Percentiles rank a stretch among this genome's conserved stretches.
phyloP scores from a whole-genome alignment of 306 rosid genomes.

The Prunus fruticosa region DNA sequence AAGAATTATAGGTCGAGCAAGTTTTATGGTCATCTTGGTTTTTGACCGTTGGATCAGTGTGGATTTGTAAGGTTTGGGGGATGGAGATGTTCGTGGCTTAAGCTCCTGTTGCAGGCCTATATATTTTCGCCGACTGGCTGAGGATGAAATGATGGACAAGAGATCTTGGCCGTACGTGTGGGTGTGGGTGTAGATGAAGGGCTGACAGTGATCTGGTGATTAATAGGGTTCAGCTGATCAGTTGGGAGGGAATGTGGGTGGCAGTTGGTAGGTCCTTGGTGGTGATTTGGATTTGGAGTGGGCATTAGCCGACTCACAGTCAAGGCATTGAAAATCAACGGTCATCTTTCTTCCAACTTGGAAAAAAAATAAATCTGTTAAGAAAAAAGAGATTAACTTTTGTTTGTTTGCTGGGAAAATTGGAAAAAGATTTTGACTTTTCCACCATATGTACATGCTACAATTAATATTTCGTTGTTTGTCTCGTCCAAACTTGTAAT shows the following conservation, averaged over 20 bases:
- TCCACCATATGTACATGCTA: too few species aligned
- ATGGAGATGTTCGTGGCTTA: background rate
- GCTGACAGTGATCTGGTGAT: background rate
- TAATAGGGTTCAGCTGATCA: background rate
- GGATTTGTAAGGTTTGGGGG: background rate
- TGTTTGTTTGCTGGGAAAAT: background rate
- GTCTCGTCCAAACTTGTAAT: too few species aligned
- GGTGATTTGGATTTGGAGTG: background rate
- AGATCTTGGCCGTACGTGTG: constrained; percentile 30
- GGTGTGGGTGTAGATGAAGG: constrained; percentile 18
- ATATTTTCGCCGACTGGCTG: constrained; percentile 1
- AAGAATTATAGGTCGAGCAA: constrained; percentile 22
- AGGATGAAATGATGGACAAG: background rate
- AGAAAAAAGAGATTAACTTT: background rate
- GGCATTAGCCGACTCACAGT: background rate
- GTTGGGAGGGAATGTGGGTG: constrained; percentile 12
- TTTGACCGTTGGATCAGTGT: background rate
- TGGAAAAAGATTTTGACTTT: background rate
- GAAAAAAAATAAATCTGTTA: background rate
- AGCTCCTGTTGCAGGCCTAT: background rate
- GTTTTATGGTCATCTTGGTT: background rate
- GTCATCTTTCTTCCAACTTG: background rate
- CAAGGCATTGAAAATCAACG: background rate
- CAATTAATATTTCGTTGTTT: too few species aligned
- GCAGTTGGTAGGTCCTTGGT: constrained; percentile 23